Evolutionary conservation across 2,329 filamentous ascomycete genomes (phyloP), one percentile per base, ranked within the genome.

Genomic region (Paraconiothyrium sp.): DNA sequence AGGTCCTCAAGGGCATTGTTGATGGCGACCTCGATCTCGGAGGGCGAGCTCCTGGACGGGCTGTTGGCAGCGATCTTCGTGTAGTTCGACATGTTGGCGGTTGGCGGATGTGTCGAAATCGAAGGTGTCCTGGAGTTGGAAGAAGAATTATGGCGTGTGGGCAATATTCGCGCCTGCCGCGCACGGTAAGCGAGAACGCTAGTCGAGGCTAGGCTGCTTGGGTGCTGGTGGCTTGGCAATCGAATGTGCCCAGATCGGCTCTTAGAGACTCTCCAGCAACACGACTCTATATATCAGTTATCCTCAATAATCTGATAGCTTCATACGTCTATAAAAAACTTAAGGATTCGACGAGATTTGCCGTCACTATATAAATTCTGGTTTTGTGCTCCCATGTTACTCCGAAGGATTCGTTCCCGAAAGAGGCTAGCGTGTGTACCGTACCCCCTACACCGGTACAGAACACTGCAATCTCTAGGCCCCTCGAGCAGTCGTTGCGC

Each of bases 51-150:
- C 88, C 93, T 90, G 85, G 94, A 97, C 76, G 94, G 91, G 91
- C 92, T 96, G 90, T 95, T 97, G 83, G 90, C 84, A 82, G 94
- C 93, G 84, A 98, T 98, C 93, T 97, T 97, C 82, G 92, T 87
- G 84, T 92, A 86, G 73, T 78, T 76, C 79, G 82, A 84, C 88
- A 89, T 90, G 79, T 78, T 88, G 84, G 83, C 83, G 80, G 71
- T 64, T 67, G 84, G 83, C 83, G 80, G 71, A 59, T 67, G 68
- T 60, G 66, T 48, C 58, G 56, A 65, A 66, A 46, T 57, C 47
- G 56, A 51, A 57, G 61, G 16, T 30, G 47, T 66, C 63, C 64
- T 66, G 67, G 64, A 65, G 69, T 62, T 61, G 52, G 39, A 41
- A 39, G 54, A 63, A 63, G 49, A 49, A 47, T 37, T 47, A 30